Evolutionary conservation across 2,329 filamentous ascomycete species (phyloP).

Genomic region (Elsinoe fawcettii): DNA sequence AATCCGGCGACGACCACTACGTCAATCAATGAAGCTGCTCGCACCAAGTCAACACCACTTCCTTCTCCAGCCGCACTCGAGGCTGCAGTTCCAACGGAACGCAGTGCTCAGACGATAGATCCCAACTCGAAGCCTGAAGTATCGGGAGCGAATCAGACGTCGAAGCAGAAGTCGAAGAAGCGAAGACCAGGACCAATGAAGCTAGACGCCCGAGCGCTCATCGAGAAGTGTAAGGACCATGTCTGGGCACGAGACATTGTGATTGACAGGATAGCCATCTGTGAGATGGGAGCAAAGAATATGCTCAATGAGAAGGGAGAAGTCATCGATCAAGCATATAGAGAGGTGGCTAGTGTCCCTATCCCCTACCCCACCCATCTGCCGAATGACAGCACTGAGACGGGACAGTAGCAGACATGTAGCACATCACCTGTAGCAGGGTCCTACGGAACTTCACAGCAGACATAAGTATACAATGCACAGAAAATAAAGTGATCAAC

Average conservation of each 20-base stretch:
- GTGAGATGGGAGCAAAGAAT: conserved; percentile 77
- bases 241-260: conserved; percentile 62
- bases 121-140: too few relatives aligned
- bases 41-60: too few relatives aligned
- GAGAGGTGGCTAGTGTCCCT: conserved; percentile 34
- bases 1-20: too few relatives aligned
- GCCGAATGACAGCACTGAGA: background rate
- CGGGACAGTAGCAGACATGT: background rate
- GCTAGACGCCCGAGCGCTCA: conserved; percentile 35
- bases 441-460: too few relatives aligned
- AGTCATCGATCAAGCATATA: conserved; percentile 46
- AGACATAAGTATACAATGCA: background rate
- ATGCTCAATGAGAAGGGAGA: conserved; percentile 44
- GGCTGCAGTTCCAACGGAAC: too few relatives aligned
- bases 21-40: too few relatives aligned
- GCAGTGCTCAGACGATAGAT: too few relatives aligned
- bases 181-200: conserved; percentile 28
- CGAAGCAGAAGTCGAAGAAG: conserved; percentile 28
- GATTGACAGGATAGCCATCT: conserved; percentile 68
- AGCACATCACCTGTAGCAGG: too few relatives aligned
- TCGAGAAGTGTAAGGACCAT: conserved; percentile 54
- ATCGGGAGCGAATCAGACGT: too few relatives aligned
- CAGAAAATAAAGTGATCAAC: conserved; percentile 1
- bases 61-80: too few relatives aligned
- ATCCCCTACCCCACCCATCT: background rate